Evolutionary conservation across 495 filamentous ascomycete species (phyloP), one percentile per base, ranked within the genome.

Genomic region (Cercophora sp.): DNA sequence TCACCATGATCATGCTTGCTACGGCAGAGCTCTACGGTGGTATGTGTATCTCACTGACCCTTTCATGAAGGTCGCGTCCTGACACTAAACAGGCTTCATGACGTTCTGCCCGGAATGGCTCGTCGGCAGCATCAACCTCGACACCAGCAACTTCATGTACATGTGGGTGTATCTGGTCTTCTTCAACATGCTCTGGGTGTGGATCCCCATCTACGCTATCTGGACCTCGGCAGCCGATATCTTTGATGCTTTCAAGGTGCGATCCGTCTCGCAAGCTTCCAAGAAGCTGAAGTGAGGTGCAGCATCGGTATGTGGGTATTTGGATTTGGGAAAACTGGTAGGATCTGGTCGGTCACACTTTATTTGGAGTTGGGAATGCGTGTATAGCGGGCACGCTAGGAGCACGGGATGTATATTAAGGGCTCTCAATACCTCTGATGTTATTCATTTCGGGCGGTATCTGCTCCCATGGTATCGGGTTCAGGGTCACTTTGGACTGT

Each of bases 91-190:
- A 84, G 85, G 87, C 10, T 96, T 86, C 65, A 96, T 97, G 88
- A 97, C 92, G 0, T 97, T 97, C 70, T 85, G 81, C 57, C 92
- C 92, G 11, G 92, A 97, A 72, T 97, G 91, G 91, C 68, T 97
- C 49, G 85, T 79, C 3, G 87, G 84, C 1, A 87, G 76, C 52
- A 66, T 80, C 53, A 89, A 89, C 67, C 75, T 97, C 58, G 84
- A 91, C 58, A 86, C 82, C 0, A 82, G 79, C 52, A 91, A 94
- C 59, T 86, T 81, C 55, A 91, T 96, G 78, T 96, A 91, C 61
- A 64, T 86, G 58, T 88, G 88, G 88, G 71, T 96, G 9, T 96
- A 96, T 62, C 70, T 97, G 47, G 75, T 88, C 58, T 95, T 95
- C 71, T 96, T 96, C 73, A 96, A 96, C 63, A 84, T 77, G 42